Evolutionary conservation across 2,329 filamentous ascomycete genomes (phyloP), one percentile per base, ranked within the genome.

Genomic region (Neoscytalidium dimidiatum): DNA sequence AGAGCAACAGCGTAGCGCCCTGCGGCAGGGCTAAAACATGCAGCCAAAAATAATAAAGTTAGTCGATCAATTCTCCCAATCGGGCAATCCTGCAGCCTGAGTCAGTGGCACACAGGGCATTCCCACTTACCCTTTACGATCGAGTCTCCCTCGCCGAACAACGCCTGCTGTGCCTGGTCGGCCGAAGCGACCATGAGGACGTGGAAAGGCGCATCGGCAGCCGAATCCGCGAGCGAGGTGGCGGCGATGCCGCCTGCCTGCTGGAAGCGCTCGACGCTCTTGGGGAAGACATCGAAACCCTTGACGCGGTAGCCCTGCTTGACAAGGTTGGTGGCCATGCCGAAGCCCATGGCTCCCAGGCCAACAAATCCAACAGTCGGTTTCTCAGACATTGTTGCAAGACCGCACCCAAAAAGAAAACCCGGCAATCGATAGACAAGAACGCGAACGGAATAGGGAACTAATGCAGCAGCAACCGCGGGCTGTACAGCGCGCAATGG

Each of bases 341-440:
- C 90, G 75, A 92, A 90, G 73, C 90, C 90, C 90, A 92, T 92
- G 77, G 90, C 90, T 64, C 90, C 90, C 3, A 93, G 88, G 81
- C 90, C 90, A 68, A 90, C 88, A 77, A 92, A 92, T 68, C 86
- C 85, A 62, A 91, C 80, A 62, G 77, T 72, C 28, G 82, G 81
- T 72, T 82, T 84, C 58, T 67, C 26, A 26, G 62, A 51, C 56
- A 60, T 65, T 41, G 11, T 35, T 19, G 62, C 21, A 44, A 41
- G 33, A 46, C 31, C 44, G 38, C 33, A 21, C 21, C 6, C 35
- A 14, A 23, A 35, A 48, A 8, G 23, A 31, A n/a, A 48, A 28
- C 6, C n/a, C n/a, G n/a, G n/a, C n/a, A n/a, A n/a, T n/a, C 2
- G 58, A 51, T 62, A 23, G n/a, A 19, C 29, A 35, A 31, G 33